Evolutionary conservation across 78 protist species (phyloP), one percentile per base, ranked within the genome.

Genomic region (Dictyostelium brefeldianum): DNA sequence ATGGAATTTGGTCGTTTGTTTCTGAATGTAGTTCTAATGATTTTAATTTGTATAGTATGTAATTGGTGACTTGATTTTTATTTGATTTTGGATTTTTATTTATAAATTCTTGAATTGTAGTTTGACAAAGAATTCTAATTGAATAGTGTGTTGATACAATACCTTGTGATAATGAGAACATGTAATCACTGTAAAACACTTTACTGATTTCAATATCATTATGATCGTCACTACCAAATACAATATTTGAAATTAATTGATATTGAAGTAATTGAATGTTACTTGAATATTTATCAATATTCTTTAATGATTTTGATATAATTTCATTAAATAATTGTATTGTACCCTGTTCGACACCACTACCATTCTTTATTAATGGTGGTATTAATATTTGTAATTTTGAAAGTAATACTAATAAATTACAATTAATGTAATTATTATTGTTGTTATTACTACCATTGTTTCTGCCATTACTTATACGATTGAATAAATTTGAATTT

Each of bases 381-480:
- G 75, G 75, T 73, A 46, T 18, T 46, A 73, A 9, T 46, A n/a
- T 46, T 73, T 73, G 79, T 46, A 73, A 46, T 73, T 73, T 73
- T 47, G 43, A 56, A 36, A 73, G 56, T 36, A 73, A 11, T 36
- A 73, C 27, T 73, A 73, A 73, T 46, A 73, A 47, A 73, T 73
- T 73, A 15, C 56, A 7, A 73, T 73, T 73, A 4, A 46, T 73
- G 22, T 46, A 46, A 6, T 73, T n/a, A 43, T 46, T 71, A 14
- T 14, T 36, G 20, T 36, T 17, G 6, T 43, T 43, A 20, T 9
- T 73, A 12, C 12, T 8, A 18, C 53, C 22, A n/a, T 43, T 43
- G 43, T 71, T 71, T 5, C 9, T 71, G 8, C 1, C 22, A 70
- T 43, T 70, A 31, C 7, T 43, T 43, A 9, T 17, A 18, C n/a